Evolutionary conservation across 78 protist species (phyloP), one percentile per base, ranked within the genome.

Genomic region (Neovahlkampfia damariscottae): DNA sequence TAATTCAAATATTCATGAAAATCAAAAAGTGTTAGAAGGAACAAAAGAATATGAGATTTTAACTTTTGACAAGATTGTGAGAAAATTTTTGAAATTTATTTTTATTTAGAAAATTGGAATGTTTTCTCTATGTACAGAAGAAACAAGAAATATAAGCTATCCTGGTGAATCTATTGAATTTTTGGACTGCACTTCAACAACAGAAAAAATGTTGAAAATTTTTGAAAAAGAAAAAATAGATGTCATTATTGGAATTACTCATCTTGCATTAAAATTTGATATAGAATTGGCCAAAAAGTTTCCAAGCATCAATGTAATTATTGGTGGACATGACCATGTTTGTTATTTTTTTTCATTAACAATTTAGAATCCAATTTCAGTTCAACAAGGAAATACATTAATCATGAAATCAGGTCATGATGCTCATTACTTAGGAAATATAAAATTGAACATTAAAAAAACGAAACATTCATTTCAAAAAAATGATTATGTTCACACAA

Each of bases 311-410:
- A 82, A 75, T 31, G 62, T 69, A 19, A 5, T 82, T 29, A 79
- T 83, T n/a, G 87, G 82, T 32, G 87, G 82, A 6, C 87, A 77
- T 73, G 87, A 83, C 79, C 82, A 76, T 74, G 10, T 7, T 36
- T 69, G n/a, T n/a, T n/a, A n/a, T n/a, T n/a, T n/a, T n/a, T n/a
- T n/a, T n/a, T n/a, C n/a, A n/a, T n/a, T n/a, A n/a, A n/a, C n/a
- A n/a, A n/a, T n/a, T n/a, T n/a, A n/a, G n/a, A n/a, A n/a, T n/a
- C n/a, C n/a, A n/a, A n/a, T n/a, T n/a, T n/a, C n/a, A n/a, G n/a
- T n/a, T n/a, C n/a, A n/a, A n/a, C n/a, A n/a, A n/a, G n/a, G n/a
- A n/a, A n/a, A n/a, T n/a, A n/a, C n/a, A n/a, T n/a, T n/a, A n/a
- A n/a, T n/a, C n/a, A n/a, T n/a, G n/a, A n/a, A n/a, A n/a, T n/a